Base-by-base conservation (phyloP, 768 basidiomycete species). In the Lactarius hatsudake region DNA sequence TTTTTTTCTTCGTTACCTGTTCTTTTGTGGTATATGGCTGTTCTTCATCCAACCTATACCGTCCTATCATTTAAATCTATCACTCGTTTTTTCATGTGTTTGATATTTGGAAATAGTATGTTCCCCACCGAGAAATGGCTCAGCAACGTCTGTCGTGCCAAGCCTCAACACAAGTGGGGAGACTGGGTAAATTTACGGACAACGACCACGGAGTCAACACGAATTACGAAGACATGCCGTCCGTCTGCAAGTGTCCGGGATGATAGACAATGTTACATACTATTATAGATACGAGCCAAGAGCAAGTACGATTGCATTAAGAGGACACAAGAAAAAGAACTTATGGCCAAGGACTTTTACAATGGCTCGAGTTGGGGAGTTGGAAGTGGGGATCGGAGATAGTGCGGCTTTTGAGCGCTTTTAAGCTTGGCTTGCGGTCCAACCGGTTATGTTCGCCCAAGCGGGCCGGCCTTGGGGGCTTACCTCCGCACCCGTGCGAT, bases 221-320 rank as follows among this genome's bases (percentile, higher is more conserved):
- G 62, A 69, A 55, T 20, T 64, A 10, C 48, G 30, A 59, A 56
- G 55, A 26, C 61, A 62, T 61, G 68, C 48, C 45, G 67, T 60
- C 66, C 69, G 66, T 68, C 69, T 71, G 70, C 62, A 63, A 55
- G 63, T 62, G 61, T 69, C 70, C 68, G 58, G 62, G 12, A 54
- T 34, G 38, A 63, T 6, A 38, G 32, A 18, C 13, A 59, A 38
- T 36, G 18, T 23, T 20, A 40, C 10, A 38, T 8, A 40, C 18
- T 32, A n/a, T 28, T n/a, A 13, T 12, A 30, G 51, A 34, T 10
- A 28, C 10, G 32, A 6, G 32, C 17, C 30, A 58, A 32, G 43
- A 48, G 42, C 8, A 30, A 30, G 43, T 17, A 48, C 18, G 26
- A n/a, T 10, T 0, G 1, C 9, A 45, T n/a, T 26, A 15, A 23